phyloP scores from a whole-genome alignment of 257 asterid genomes.

The Lithospermum erythrorhizon region DNA sequence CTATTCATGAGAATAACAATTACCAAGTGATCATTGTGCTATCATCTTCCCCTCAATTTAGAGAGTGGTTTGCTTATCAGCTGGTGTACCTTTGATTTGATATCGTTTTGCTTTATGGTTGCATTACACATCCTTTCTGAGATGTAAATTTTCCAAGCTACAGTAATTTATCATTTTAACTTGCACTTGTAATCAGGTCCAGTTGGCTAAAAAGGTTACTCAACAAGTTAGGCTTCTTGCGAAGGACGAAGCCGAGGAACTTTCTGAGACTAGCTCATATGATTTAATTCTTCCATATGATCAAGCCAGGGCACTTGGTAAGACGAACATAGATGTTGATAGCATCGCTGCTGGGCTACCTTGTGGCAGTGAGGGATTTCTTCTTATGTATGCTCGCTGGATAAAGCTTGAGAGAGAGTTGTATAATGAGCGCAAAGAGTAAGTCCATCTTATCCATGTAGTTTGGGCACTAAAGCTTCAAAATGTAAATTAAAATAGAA shows the following conservation, averaged over 20 bases:
- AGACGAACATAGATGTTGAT: slow-evolving; percentile 87
- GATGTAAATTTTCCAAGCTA: background rate
- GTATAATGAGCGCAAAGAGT: slow-evolving; percentile 89
- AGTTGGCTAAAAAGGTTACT: slow-evolving; percentile 76
- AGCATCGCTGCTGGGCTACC: slow-evolving; percentile 99
- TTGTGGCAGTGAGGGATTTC: slow-evolving; percentile 96
- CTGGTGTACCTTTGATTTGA: background rate
- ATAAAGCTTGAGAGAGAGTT: slow-evolving; percentile 84
- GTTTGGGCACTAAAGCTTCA: background rate
- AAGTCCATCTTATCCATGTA: slow-evolving; percentile 17
- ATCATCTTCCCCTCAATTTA: background rate
- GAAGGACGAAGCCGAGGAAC: slow-evolving; percentile 81
- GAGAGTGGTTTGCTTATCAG: background rate
- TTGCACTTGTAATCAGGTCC: slow-evolving; percentile 38
- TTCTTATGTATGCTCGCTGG: slow-evolving; percentile 99
- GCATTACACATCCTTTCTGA: background rate
- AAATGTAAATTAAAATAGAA: background rate
- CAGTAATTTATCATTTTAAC: background rate
- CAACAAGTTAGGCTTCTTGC: slow-evolving; percentile 85
- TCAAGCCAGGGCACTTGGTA: slow-evolving; percentile 99
- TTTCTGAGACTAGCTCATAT: slow-evolving; percentile 34
- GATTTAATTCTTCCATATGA: slow-evolving; percentile 84
- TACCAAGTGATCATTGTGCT: background rate
- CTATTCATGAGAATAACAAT: background rate
- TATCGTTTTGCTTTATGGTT: background rate